Percentiles rank a stretch among this genome's conserved stretches.
phyloP scores from a whole-genome alignment of 78 protist species.

The Dictyostelium discoideum region DNA sequence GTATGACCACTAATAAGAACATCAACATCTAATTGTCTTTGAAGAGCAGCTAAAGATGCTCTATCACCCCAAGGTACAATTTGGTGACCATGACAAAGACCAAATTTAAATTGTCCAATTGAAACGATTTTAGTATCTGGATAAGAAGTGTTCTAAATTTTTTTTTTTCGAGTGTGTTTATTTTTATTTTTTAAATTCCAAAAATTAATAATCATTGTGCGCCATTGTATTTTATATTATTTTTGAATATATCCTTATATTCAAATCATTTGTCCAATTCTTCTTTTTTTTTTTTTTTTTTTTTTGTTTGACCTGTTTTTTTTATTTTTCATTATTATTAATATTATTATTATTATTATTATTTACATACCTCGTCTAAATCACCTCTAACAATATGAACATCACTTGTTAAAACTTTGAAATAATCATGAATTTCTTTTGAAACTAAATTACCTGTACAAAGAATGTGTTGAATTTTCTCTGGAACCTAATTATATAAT shows the following conservation, averaged over 20 bases:
- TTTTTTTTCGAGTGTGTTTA: not conserved
- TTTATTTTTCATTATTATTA: not conserved
- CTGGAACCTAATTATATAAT: constrained; percentile 91
- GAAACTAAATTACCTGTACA: constrained; percentile 98
- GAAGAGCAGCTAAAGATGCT: constrained; percentile 91
- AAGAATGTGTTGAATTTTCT: constrained; percentile 95
- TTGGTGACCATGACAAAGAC: constrained; percentile 99
- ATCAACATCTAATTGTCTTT: constrained; percentile 98
- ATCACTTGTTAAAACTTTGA: constrained; percentile 92
- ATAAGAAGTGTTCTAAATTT: constrained; percentile 33
- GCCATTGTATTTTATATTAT: no score
- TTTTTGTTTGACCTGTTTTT: not conserved
- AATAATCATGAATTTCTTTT: constrained; percentile 91
- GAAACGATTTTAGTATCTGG: constrained; percentile 92
- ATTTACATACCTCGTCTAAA: constrained; percentile 91
- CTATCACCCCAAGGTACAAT: constrained; percentile 96
- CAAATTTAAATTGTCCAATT: constrained; percentile 96
- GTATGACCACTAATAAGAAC: constrained; percentile 97
- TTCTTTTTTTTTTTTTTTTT: not conserved
- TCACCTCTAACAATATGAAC: constrained; percentile 96
- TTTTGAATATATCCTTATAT: no score
- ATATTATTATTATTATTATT: not conserved
- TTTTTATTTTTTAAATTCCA: not conserved
- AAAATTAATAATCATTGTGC: not conserved
- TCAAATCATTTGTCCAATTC: no score